Evolutionary conservation across 768 basidiomycete species (phyloP).

Genomic region (Cystoderma amianthinum): DNA sequence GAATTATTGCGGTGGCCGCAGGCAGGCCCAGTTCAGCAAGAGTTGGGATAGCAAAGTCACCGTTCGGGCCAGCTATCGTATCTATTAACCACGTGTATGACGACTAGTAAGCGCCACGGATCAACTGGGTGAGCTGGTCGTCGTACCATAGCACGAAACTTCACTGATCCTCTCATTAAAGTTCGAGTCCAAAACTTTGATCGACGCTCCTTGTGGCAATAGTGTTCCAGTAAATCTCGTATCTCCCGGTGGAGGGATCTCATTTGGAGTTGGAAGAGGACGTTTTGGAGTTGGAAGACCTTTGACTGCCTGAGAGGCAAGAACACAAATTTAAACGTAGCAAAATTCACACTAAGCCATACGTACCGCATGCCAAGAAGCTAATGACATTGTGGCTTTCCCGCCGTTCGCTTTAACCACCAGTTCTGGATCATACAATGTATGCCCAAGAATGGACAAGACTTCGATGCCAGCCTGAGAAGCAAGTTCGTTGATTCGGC

Average conservation of each 20-base stretch:
- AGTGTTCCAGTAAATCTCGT: conserved; percentile 1
- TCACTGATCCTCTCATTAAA: conserved; percentile 1
- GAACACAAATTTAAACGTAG: conserved; percentile 2
- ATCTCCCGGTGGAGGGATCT: conserved; percentile 4
- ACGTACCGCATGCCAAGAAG: conserved; percentile 9
- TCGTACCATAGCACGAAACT: conserved; percentile 4
- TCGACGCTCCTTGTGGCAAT: not conserved
- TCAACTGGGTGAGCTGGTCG: not conserved
- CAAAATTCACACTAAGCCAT: not conserved
- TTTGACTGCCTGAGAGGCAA: conserved; percentile 5
- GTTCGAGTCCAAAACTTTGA: not conserved
- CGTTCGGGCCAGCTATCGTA: conserved; percentile 2
- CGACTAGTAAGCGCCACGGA: not conserved
- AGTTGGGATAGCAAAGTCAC: conserved; percentile 5
- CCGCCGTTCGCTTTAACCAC: conserved; percentile 7
- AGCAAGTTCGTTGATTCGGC: conserved; percentile 8
- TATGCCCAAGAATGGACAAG: conserved; percentile 7
- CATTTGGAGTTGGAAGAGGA: conserved; percentile 4
- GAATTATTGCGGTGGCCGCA: conserved; percentile 5
- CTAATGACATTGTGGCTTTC: conserved; percentile 9
- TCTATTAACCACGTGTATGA: not conserved
- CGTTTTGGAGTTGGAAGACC: not conserved
- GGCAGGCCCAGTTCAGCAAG: conserved; percentile 2
- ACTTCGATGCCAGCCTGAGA: conserved; percentile 10
- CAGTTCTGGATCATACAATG: conserved; percentile 6